These are phyloP conservation scores for Ceratobasidium theobromae DNA, from an alignment of 1,284 basidiomycete genomes.

Conservation along the genomic window DNA sequence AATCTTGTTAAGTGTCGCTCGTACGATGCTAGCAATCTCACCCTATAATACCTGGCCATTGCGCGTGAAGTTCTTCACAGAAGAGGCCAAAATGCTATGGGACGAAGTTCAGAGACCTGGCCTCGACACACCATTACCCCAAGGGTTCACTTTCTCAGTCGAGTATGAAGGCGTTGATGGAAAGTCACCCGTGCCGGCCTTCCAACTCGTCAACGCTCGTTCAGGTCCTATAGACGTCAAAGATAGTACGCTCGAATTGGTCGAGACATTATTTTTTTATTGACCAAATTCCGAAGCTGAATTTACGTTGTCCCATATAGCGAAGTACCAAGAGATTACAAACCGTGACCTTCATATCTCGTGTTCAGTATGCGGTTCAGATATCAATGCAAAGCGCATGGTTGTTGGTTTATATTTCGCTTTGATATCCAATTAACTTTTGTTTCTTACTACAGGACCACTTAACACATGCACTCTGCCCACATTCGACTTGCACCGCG, in stretches of 20 bases:
- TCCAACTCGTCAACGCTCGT: constrained; percentile 52
- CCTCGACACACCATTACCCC: constrained; percentile 49
- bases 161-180: constrained; percentile 77
- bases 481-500: constrained; percentile 52
- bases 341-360: constrained; percentile 42
- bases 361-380: constrained; percentile 58
- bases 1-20: constrained; percentile 30
- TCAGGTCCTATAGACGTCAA: constrained; percentile 62
- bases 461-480: constrained; percentile 54
- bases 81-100: constrained; percentile 43
- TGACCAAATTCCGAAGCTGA: constrained; percentile 41
- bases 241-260: constrained; percentile 53
- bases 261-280: neutral
- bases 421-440: neutral
- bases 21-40: constrained; percentile 39
- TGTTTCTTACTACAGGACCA: constrained; percentile 52
- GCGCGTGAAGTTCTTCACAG: constrained; percentile 35
- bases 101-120: constrained; percentile 40
- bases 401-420: constrained; percentile 45
- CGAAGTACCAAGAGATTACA: constrained; percentile 53
- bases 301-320: constrained; percentile 59
- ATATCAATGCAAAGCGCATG: constrained; percentile 47
- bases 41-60: constrained; percentile 38
- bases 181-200: constrained; percentile 45
- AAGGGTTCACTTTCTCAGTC: constrained; percentile 52